Evolutionary conservation across 2,329 filamentous ascomycete genomes (phyloP), one percentile per base, ranked within the genome.

Genomic region (Aspergillus fumigatus): DNA sequence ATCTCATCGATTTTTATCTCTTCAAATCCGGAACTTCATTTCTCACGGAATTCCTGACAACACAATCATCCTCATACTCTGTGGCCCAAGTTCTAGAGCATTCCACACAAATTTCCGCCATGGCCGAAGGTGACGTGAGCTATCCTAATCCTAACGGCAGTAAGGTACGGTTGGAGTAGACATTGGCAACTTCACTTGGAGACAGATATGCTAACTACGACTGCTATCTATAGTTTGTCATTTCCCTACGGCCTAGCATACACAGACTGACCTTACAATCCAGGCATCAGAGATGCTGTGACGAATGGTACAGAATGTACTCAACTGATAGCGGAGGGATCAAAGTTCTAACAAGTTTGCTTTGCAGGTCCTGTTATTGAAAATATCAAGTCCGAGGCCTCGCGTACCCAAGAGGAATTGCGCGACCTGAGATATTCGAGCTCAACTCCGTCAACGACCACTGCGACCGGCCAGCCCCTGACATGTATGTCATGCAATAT

Each of bases 401-500:
- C 77, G 62, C 81, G 81, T 69, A 84, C 84, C 49, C 74, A 76
- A 64, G 75, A 78, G 61, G 84, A 86, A 72, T 81, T 86, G 68
- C 78, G 77, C 62, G 82, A 84, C 62, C 76, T 87, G 58, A 82
- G 81, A 60, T 77, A 78, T 66, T 74, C 82, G 55, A 80, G 80
- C 59, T 76, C 77, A 50, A 78, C 77, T 26, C 82, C 83, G 23
- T 76, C 80, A 48, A 75, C 79, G 64, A 80, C 79, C 61, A 80
- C 84, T 59, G 80, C 80, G 53, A 85, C 81, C 63, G 83, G 83
- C 62, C 84, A 87, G 70, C 79, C 82, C 61, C 74, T 87, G 71
- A 87, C 84, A 54, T 83, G 81, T 82, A 78, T 56, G 80, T 71
- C 58, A 49, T 48, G 32, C 38, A 9, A 41, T 7, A 14, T 27